Conservation (phyloP, 2,329 filamentous ascomycete species). For the Coniella vitis region DNA sequence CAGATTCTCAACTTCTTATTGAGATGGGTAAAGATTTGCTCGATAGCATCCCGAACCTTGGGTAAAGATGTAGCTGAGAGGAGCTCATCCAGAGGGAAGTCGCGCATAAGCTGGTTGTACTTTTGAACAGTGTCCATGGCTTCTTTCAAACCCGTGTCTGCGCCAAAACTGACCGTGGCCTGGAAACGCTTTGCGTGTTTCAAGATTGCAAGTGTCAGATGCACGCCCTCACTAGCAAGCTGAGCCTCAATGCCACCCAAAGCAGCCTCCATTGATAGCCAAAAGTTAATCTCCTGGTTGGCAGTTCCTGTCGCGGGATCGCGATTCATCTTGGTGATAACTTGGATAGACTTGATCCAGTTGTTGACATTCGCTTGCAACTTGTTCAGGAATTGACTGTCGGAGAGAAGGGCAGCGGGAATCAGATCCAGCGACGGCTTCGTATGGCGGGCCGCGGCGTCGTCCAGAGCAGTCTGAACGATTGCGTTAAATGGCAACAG, state of each 20-base stretch:
- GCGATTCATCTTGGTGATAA: slow-evolving; percentile 87
- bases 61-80: slow-evolving; percentile 82
- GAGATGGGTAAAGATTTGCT: slow-evolving; percentile 85
- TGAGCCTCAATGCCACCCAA: slow-evolving; percentile 88
- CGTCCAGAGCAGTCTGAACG: slow-evolving; percentile 77
- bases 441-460: slow-evolving; percentile 58
- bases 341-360: slow-evolving; percentile 98
- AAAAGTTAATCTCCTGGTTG: slow-evolving; percentile 98
- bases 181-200: slow-evolving; percentile 97
- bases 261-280: slow-evolving; percentile 93
- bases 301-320: slow-evolving; percentile 73
- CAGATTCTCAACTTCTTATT: slow-evolving; percentile 98
- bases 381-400: slow-evolving; percentile 88
- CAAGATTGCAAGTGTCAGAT: slow-evolving; percentile 86
- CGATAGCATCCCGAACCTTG: slow-evolving; percentile 83
- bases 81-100: slow-evolving; percentile 92
- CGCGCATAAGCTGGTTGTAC: slow-evolving; percentile 97
- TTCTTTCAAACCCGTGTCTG: slow-evolving; percentile 93
- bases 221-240: slow-evolving; percentile 79
- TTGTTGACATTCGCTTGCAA: slow-evolving; percentile 89
- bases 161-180: slow-evolving; percentile 91
- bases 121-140: slow-evolving; percentile 94
- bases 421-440: slow-evolving; percentile 76
- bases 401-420: slow-evolving; percentile 66
- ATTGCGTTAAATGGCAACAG: slow-evolving; percentile 81